phyloP scores from a whole-genome alignment of 2,329 filamentous ascomycete species.

The Aspergillus puulaauensis region DNA sequence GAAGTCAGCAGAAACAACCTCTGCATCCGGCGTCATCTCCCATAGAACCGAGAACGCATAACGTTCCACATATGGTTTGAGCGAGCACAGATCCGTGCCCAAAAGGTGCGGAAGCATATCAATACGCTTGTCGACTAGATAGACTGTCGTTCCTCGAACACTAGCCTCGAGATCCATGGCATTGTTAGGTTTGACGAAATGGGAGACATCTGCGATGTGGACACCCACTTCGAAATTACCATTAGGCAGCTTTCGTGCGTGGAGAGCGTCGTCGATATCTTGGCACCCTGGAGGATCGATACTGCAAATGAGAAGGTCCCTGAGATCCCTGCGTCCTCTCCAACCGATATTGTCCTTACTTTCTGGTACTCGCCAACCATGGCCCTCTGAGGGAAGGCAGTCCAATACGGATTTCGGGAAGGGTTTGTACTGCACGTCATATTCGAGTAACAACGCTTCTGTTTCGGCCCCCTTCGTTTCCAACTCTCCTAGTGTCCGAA shows the following conservation, averaged over 20 bases:
- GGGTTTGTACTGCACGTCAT: slow-evolving; percentile 95
- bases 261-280: slow-evolving; percentile 96
- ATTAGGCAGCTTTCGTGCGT: slow-evolving; percentile 80
- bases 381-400: slow-evolving; percentile 85
- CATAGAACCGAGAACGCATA: slow-evolving; percentile 83
- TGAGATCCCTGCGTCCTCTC: slow-evolving; percentile 79
- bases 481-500: slow-evolving; percentile 86
- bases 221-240: slow-evolving; percentile 96
- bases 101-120: slow-evolving; percentile 98
- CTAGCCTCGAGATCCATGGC: slow-evolving; percentile 96
- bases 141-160: slow-evolving; percentile 91
- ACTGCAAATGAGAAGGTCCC: slow-evolving; percentile 87
- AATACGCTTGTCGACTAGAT: slow-evolving; percentile 97
- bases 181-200: slow-evolving; percentile 96
- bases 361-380: slow-evolving; percentile 89
- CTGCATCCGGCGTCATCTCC: slow-evolving; percentile 83
- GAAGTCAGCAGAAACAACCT: slow-evolving; percentile 82
- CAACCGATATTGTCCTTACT: slow-evolving; percentile 79
- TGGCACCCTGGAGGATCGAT: slow-evolving; percentile 96
- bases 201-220: slow-evolving; percentile 98
- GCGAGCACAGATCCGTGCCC: slow-evolving; percentile 91
- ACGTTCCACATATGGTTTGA: slow-evolving; percentile 97
- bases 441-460: slow-evolving; percentile 88
- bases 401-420: slow-evolving; percentile 96
- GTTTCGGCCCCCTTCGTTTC: slow-evolving; percentile 98